These are phyloP conservation scores for Pleurostoma richardsiae DNA, from an alignment of 2,329 filamentous ascomycete species.

Conservation along the genomic window DNA sequence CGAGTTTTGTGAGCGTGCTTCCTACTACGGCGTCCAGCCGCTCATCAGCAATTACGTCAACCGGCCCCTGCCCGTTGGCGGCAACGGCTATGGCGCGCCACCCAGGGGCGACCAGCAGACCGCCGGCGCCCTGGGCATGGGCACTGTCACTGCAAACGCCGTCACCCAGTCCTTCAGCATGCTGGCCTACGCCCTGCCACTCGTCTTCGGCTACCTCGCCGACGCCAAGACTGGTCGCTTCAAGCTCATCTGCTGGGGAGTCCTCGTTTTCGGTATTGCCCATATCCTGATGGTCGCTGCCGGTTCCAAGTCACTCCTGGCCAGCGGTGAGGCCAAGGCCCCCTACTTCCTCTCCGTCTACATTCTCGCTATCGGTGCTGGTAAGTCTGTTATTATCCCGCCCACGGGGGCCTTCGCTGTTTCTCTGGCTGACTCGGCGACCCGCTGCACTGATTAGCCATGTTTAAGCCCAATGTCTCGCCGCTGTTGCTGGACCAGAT, in stretches of 20 bases:
- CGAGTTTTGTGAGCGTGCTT: constrained; percentile 46
- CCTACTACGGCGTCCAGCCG: constrained; percentile 44
- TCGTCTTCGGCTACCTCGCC: constrained; percentile 50
- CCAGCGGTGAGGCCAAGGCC: constrained; percentile 43
- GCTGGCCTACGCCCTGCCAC: constrained; percentile 41
- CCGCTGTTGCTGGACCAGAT: constrained; percentile 39
- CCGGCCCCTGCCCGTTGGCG: constrained; percentile 41
- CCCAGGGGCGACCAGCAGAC: constrained; percentile 25
- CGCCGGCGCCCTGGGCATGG: constrained; percentile 45
- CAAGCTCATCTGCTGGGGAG: constrained; percentile 54
- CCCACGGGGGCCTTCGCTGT: no score
- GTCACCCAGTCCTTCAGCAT: constrained; percentile 40
- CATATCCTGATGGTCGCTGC: constrained; percentile 61
- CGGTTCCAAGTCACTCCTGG: constrained; percentile 54
- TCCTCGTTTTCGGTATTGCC: constrained; percentile 54
- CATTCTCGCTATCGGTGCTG: constrained; percentile 63
- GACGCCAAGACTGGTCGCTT: constrained; percentile 64
- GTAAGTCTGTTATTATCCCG: constrained; percentile 23
- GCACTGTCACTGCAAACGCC: constrained; percentile 39
- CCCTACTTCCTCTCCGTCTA: constrained; percentile 59
- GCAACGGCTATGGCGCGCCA: constrained; percentile 25
- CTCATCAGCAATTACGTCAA: constrained; percentile 53
- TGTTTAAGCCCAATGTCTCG: constrained; percentile 60
- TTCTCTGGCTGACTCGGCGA: background rate
- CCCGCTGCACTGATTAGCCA: no score